Conservation (phyloP, 2,329 filamentous ascomycete genomes). For the Alternaria infectoria region DNA sequence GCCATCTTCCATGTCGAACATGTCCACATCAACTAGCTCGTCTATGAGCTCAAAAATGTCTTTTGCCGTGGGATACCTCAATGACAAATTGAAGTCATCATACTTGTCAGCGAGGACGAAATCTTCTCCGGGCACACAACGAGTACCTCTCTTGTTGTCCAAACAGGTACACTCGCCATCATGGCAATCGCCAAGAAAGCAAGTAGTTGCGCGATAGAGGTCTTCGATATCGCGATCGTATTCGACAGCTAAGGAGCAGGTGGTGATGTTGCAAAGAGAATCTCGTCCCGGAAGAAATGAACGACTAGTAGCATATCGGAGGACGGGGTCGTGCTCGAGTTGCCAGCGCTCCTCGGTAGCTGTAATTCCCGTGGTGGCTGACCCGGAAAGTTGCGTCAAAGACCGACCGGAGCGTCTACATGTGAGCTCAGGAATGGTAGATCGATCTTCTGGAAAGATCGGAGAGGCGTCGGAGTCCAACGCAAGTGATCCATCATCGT, state of each 20-base stretch:
- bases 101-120: not conserved
- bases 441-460: not conserved
- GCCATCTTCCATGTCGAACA: not conserved
- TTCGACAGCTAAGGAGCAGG: not conserved
- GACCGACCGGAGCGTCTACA: not conserved
- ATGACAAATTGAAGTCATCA: not conserved
- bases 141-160: not conserved
- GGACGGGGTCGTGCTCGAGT: constrained; percentile 1
- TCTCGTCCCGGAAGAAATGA: constrained; percentile 9
- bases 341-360: not conserved
- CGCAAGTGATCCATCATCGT: not conserved
- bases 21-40: not conserved
- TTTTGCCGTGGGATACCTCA: not conserved
- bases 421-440: not conserved
- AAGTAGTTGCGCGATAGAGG: constrained; percentile 6
- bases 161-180: constrained; percentile 8
- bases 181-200: constrained; percentile 5
- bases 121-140: not conserved
- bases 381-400: not conserved
- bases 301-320: not conserved
- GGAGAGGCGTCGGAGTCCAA: not conserved
- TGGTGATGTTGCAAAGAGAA: not conserved
- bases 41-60: not conserved
- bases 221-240: constrained; percentile 9
- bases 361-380: too few relatives aligned